These are phyloP conservation scores for Aspergillus carlsbadensis DNA, from an alignment of 495 filamentous ascomycete species.

Conservation along the genomic window DNA sequence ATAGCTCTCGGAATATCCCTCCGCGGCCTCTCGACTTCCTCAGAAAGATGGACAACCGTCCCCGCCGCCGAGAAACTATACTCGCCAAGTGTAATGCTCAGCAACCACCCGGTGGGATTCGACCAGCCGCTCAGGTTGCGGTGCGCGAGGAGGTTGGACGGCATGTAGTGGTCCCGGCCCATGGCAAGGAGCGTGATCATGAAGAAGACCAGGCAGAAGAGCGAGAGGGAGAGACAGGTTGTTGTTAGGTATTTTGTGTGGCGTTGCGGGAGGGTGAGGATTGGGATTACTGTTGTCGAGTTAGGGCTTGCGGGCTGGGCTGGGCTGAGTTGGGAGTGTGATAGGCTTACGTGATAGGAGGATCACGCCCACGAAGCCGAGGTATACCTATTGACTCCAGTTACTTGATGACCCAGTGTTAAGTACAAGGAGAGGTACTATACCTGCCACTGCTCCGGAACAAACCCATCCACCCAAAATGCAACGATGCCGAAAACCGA, in stretches of 20 bases:
- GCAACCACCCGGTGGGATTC: constrained; percentile 20
- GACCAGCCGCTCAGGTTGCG: constrained; percentile 25
- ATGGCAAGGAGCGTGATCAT: constrained; percentile 19
- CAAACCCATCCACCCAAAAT: constrained; percentile 26
- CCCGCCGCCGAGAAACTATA: constrained; percentile 20
- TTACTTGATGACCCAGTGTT: too few relatives aligned
- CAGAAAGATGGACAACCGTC: constrained; percentile 27
- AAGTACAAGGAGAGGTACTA: too few relatives aligned
- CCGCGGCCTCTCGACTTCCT: constrained; percentile 30
- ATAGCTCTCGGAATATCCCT: constrained; percentile 25
- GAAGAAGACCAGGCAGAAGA: constrained; percentile 17
- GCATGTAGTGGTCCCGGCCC: constrained; percentile 15
- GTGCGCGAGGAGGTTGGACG: constrained; percentile 19
- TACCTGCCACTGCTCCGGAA: constrained; percentile 25
- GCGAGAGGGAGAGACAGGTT: constrained; percentile 19
- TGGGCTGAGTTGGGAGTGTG: background rate
- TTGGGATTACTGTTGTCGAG: constrained; percentile 16
- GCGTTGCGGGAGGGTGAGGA: constrained; percentile 16
- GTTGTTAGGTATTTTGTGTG: constrained; percentile 19
- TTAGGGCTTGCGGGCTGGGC: too few relatives aligned
- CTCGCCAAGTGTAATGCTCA: constrained; percentile 25
- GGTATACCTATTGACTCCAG: too few relatives aligned
- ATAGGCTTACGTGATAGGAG: constrained; percentile 13
- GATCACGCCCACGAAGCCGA: constrained; percentile 21
- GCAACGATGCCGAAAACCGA: constrained; percentile 22